Evolutionary conservation across 768 basidiomycete genomes (phyloP), one percentile per base, ranked within the genome.

Genomic region (Tricholoma bakamatsutake): DNA sequence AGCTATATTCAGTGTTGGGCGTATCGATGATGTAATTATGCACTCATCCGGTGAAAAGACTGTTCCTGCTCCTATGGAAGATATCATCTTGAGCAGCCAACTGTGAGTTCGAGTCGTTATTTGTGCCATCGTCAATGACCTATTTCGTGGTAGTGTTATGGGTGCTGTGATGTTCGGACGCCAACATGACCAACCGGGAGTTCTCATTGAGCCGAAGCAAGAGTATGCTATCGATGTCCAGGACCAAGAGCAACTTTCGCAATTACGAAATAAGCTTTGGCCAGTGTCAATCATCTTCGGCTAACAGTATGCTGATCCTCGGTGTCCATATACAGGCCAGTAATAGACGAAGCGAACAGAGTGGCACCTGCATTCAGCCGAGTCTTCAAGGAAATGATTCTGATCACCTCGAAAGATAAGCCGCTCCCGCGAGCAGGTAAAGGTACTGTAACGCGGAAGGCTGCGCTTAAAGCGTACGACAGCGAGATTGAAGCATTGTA

Each of bases 381-480:
- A n/a, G 69, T 24, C 21, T 24, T 24, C 21, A 24, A 24, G 21
- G 21, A 24, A 24, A 24, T 24, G 21, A 24, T 24, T 79, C 11
- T 79, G 62, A 80, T 13, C 59, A 68, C 79, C 0, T 64, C 68
- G 4, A 60, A 61, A 1, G 67, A 65, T 0, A 77, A 77, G 54
- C 78, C 75, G 1, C 66, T 82, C 45, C 66, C 72, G 13, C 73
- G 73, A 21, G 66, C 77, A 1, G 73, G 67, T 1, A 83, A 81
- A 59, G 77, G 76, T 3, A 77, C 80, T 18, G 70, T 79, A 3
- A 66, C 67, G 39, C 72, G 74, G 47, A 76, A 75, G 54, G 71
- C 69, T 5, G 69, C 75, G 1, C 50, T 79, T 31, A 61, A 53
- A 5, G 13, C 18, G 5, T 81, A 82, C 47, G 70, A 67, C 11